phyloP scores from a whole-genome alignment of 2,329 filamentous ascomycete genomes.

The Diaporthe sp. region DNA sequence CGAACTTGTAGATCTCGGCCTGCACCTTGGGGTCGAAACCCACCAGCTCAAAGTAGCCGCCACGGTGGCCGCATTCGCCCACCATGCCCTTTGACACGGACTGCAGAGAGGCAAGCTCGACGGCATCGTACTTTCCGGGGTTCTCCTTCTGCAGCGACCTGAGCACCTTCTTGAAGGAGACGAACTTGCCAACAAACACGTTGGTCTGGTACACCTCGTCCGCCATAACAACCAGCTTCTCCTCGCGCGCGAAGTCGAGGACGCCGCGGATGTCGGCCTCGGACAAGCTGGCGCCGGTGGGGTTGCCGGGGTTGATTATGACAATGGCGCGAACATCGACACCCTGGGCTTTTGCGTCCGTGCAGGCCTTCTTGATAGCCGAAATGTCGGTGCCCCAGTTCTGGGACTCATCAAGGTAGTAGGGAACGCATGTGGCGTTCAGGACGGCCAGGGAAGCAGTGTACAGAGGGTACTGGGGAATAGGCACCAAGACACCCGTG shows the following conservation, averaged over 20 bases:
- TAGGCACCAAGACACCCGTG: slow-evolving; percentile 91
- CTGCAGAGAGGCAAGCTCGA: slow-evolving; percentile 94
- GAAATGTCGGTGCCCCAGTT: slow-evolving; percentile 90
- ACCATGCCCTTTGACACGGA: slow-evolving; percentile 98
- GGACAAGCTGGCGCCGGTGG: slow-evolving; percentile 88
- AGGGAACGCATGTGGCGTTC: slow-evolving; percentile 89
- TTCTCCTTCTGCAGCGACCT: slow-evolving; percentile 82
- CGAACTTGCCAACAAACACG: slow-evolving; percentile 93
- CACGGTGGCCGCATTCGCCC: slow-evolving; percentile 97
- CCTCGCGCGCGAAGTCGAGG: slow-evolving; percentile 87
- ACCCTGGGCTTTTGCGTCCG: slow-evolving; percentile 81
- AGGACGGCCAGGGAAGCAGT: slow-evolving; percentile 91
- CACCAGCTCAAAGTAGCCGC: slow-evolving; percentile 96
- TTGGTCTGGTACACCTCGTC: slow-evolving; percentile 99
- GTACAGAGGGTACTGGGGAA: slow-evolving; percentile 98
- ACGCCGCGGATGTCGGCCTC: slow-evolving; percentile 85
- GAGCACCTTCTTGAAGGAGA: slow-evolving; percentile 93
- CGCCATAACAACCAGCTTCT: slow-evolving; percentile 90
- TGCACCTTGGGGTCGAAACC: slow-evolving; percentile 89
- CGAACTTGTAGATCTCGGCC: slow-evolving; percentile 98
- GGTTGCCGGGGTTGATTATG: slow-evolving; percentile 98
- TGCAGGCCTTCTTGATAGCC: slow-evolving; percentile 81
- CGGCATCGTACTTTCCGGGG: slow-evolving; percentile 82
- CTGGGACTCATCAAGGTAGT: slow-evolving; percentile 89
- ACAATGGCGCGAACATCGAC: slow-evolving; percentile 93